Conservation (phyloP, 2,329 filamentous ascomycete species). For the Eutypella sp. region DNA sequence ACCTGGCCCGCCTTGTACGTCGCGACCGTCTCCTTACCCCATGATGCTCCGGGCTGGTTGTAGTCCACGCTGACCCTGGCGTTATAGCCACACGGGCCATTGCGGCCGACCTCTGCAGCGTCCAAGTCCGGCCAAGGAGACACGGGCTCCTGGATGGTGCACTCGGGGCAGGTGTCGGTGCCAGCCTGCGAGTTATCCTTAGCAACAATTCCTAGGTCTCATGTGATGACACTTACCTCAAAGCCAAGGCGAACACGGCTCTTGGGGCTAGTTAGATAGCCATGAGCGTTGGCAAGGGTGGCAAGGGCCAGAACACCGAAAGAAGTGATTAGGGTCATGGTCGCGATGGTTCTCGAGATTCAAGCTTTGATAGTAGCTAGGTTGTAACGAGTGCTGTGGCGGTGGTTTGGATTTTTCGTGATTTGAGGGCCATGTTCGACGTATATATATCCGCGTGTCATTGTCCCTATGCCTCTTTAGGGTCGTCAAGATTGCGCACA, state of each 20-base stretch:
- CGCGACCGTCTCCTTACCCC: conserved; percentile 38
- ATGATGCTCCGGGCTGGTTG: conserved; percentile 39
- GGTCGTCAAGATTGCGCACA: background rate
- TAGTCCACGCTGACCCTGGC: conserved; percentile 49
- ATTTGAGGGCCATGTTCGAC: background rate
- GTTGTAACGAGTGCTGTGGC: background rate
- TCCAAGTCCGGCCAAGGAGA: conserved; percentile 44
- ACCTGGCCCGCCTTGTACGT: conserved; percentile 41
- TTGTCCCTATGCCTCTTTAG: background rate
- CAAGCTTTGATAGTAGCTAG: background rate
- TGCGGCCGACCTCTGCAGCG: conserved; percentile 39
- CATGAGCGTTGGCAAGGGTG: conserved; percentile 32
- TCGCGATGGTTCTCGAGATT: background rate
- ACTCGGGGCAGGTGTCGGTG: conserved; percentile 48
- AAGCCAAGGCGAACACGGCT: conserved; percentile 40
- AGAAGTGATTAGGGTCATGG: background rate
- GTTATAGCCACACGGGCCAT: conserved; percentile 50
- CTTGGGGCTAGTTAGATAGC: conserved; percentile 38
- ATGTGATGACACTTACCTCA: conserved; percentile 29
- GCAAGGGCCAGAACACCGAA: conserved; percentile 5
- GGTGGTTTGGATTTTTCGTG: background rate
- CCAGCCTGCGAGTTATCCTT: too few species aligned
- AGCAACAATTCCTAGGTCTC: too few species aligned
- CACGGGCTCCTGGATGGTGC: conserved; percentile 50
- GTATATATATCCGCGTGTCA: background rate